Evolutionary conservation across 768 basidiomycete species (phyloP).

Genomic region (Psilocybe subaeruginosa): DNA sequence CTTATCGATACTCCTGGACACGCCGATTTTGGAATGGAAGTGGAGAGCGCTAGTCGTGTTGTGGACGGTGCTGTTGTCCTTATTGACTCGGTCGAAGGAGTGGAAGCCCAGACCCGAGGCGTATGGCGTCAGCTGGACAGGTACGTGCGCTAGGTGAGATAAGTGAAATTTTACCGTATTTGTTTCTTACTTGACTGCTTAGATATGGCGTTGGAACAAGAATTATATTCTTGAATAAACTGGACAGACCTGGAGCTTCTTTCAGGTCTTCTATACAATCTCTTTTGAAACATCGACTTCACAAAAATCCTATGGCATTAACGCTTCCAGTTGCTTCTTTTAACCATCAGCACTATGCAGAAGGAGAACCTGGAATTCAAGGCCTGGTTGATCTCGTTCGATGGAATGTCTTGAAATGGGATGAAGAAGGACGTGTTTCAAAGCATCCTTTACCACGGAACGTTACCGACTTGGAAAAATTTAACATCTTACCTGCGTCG

Average conservation of each 20-base stretch:
- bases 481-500: constrained; percentile 48
- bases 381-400: constrained; percentile 83
- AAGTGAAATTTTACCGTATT: not conserved
- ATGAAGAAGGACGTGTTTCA: constrained; percentile 46
- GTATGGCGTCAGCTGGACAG: constrained; percentile 89
- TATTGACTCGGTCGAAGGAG: constrained; percentile 90
- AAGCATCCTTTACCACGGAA: constrained; percentile 55
- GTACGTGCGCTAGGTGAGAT: constrained; percentile 50
- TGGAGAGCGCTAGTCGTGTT: constrained; percentile 89
- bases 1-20: constrained; percentile 92
- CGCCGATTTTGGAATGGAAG: constrained; percentile 97
- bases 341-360: constrained; percentile 60
- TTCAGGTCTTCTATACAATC: constrained; percentile 74
- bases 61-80: constrained; percentile 89
- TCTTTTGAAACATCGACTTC: constrained; percentile 72
- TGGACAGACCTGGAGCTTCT: constrained; percentile 86
- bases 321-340: constrained; percentile 83
- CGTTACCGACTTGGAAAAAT: constrained; percentile 42
- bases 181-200: constrained; percentile 1
- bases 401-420: constrained; percentile 85
- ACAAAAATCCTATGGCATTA: constrained; percentile 71
- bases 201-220: constrained; percentile 83
- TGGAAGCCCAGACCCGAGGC: constrained; percentile 87
- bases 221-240: constrained; percentile 85
- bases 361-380: constrained; percentile 82